Base-by-base conservation (phyloP, 2,329 filamentous ascomycete species). In the Claviceps citrina region DNA sequence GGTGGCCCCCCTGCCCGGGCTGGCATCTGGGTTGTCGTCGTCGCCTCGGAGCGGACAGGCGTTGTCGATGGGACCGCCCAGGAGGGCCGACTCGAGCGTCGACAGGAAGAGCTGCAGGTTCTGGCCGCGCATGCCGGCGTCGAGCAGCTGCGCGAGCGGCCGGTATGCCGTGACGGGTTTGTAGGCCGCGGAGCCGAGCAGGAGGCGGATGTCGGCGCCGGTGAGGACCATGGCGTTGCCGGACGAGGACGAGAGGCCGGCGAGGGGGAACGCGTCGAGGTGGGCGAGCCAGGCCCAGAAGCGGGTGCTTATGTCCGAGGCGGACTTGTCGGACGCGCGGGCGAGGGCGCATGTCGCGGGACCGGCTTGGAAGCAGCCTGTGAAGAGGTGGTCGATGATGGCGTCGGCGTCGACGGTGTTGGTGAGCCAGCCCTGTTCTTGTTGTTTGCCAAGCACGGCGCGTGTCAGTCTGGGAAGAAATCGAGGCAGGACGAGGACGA, bases 341-440 rank as follows among this genome's bases (percentile, higher is more conserved):
- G 44, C 47, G 4, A 64, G 51, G 8, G 58, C 44, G 39, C 62
- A 65, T 0, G 39, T 32, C 2, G 43, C 20, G 7, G 41, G 25
- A 0, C 54, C 51, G 13, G 48, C 55, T 1, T 47, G 41, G 45
- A 56, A 62, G 47, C 64, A 66, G 5, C 54, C 52, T 8, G 52
- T 43, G 45, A 56, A 63, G 42, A 66, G 57, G 27, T 47, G 41
- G 12, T 53, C 50, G 22, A 58, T 45, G 12, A 59, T 47, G 6
- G 55, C 44, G 15, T 66, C 57, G 0, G 60, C 55, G 39, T 67
- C 63, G 30, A 51, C 46, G 0, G 61, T 53, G 48, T 60, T 62
- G 27, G 46, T 54, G 1, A 52, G 40, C 61, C 61, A 66, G 9
- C 48, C 52, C 54, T 59, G n/a, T n/a, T n/a, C n/a, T n/a, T n/a